phyloP scores from a whole-genome alignment of 129 eudicot genomes.

The Ambrosia trifida region DNA sequence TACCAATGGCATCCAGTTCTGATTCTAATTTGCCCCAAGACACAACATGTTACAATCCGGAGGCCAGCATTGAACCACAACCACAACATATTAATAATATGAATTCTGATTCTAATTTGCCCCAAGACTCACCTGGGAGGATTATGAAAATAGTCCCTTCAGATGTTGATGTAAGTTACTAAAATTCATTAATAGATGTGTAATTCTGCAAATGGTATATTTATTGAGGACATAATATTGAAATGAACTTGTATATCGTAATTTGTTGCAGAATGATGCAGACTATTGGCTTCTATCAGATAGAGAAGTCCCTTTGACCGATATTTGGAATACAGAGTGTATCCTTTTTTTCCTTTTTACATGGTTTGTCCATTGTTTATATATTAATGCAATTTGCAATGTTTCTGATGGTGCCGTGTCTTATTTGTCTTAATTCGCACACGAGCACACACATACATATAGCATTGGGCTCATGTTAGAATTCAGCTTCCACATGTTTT shows the following conservation, averaged over 20 bases:
- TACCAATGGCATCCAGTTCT: slow-evolving; percentile 58
- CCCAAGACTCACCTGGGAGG: slow-evolving; percentile 62
- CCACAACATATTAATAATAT: slow-evolving; percentile 41
- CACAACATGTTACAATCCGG: slow-evolving; percentile 50
- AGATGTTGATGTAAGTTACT: slow-evolving; percentile 67
- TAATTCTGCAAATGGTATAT: background rate
- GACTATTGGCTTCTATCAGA: slow-evolving; percentile 93
- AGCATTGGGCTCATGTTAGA: no score
- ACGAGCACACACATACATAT: no score
- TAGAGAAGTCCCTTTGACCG: slow-evolving; percentile 69
- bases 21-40: no score
- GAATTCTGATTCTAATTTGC: slow-evolving; percentile 42
- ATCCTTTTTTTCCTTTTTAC: slow-evolving; percentile 37
- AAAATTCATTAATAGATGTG: background rate
- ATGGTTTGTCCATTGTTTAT: background rate
- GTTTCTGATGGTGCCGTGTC: background rate
- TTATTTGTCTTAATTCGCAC: no score
- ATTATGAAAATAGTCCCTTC: slow-evolving; percentile 77
- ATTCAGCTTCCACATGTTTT: no score
- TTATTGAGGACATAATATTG: background rate
- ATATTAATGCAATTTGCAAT: background rate
- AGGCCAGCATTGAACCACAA: slow-evolving; percentile 39
- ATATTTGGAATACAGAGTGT: slow-evolving; percentile 85
- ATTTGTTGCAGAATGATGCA: slow-evolving; percentile 60
- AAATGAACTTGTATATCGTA: slow-evolving; percentile 11